Evolutionary conservation across 768 basidiomycete species (phyloP), one percentile per base, ranked within the genome.

Genomic region (Mycena vitilis): DNA sequence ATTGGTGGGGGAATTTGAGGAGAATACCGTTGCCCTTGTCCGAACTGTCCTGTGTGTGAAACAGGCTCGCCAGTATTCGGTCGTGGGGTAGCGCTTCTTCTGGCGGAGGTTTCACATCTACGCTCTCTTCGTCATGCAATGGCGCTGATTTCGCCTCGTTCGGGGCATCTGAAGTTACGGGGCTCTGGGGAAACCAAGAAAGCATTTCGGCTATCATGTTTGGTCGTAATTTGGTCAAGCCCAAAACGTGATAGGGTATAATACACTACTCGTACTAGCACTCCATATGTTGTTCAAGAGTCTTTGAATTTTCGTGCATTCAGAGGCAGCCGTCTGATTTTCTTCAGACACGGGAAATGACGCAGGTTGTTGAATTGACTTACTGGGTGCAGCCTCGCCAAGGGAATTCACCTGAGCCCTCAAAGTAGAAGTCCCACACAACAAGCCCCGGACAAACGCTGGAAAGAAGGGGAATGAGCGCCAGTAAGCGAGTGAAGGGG

Each of bases 381-480:
- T 65, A 79, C 78, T 80, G 15, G 82, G 82, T 49, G 78, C 83
- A 51, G 76, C 75, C 54, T 75, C 68, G 11, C 83, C 83, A 42
- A 79, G 79, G 6, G 79, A 63, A 52, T 82, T 84, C 18, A 82
- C 78, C 36, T 76, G 78, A 38, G 66, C 71, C 58, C 78, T 79
- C 56, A 84, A 63, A 9, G 79, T 48, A 59, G 77, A 81, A 6
- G 61, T 73, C 23, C 80, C 81, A 52, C 86, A 86, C 38, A 83
- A 63, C 22, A 86, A 53, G 0, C 84, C 83, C n/a, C 83, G 74
- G 5, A 86, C 79, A 68, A 87, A 87, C 15, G 86, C 44, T 45
- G 13, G 15, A 45, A 20, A 40, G 4, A 15, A 40, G 10, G 40
- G 40, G 15, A 40, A 40, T 40, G 40, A 40, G 40, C 15, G 40